Conservation (phyloP, 164 flowering plant species). For the Piper betle region DNA sequence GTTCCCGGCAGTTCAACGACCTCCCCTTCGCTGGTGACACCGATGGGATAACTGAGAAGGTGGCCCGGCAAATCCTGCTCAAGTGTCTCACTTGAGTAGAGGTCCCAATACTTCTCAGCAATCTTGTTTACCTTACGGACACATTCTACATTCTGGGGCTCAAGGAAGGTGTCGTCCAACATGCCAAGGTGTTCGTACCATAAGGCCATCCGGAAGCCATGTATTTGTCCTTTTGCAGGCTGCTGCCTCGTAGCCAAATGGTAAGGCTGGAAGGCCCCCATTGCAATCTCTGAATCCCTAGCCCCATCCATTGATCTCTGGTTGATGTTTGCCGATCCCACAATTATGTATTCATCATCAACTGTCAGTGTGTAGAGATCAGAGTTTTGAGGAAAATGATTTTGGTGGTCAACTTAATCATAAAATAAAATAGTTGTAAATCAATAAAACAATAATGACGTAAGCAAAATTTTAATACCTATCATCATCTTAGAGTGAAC, state of each 20-base stretch:
- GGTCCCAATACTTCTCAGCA: slow-evolving; percentile 47
- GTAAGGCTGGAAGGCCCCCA: slow-evolving; percentile 72
- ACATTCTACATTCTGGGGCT: slow-evolving; percentile 50
- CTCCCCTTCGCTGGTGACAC: slow-evolving; percentile 26
- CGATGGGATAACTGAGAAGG: slow-evolving; percentile 53
- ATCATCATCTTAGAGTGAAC: slow-evolving; percentile 77
- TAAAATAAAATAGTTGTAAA: too few species aligned
- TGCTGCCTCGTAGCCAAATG: slow-evolving; percentile 28
- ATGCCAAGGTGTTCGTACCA: slow-evolving; percentile 76
- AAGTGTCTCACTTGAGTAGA: slow-evolving; percentile 25
- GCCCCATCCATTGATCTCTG: slow-evolving; percentile 82
- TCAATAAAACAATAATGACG: too few species aligned
- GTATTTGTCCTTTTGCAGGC: slow-evolving; percentile 53
- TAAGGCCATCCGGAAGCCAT: slow-evolving; percentile 68
- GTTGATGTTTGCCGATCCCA: slow-evolving; percentile 82
- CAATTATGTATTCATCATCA: slow-evolving; percentile 78
- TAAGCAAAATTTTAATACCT: slow-evolving; percentile 21
- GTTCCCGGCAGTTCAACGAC: slow-evolving; percentile 32
- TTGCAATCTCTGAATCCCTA: slow-evolving; percentile 77
- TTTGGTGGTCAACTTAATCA: neutral
- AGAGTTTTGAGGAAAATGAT: neutral
- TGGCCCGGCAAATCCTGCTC: slow-evolving; percentile 62
- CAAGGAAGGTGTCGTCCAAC: slow-evolving; percentile 31
- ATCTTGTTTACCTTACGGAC: slow-evolving; percentile 38
- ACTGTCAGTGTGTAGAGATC: slow-evolving; percentile 24